These are phyloP conservation scores for Hymenoscyphus occultus DNA, from an alignment of 2,329 filamentous ascomycete species.

Conservation along the genomic window DNA sequence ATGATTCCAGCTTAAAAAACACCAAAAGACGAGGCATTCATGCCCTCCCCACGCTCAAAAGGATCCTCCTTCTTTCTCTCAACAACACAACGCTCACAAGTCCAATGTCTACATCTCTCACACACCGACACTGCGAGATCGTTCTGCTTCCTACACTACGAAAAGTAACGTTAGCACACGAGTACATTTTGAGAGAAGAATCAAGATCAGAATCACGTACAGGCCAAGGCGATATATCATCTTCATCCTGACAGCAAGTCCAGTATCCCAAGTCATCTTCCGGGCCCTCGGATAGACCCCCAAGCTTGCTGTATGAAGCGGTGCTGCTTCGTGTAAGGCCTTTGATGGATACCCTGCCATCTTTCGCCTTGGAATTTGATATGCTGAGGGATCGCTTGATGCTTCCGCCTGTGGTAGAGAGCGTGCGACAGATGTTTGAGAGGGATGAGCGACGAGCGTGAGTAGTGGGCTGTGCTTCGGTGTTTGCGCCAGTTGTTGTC, in stretches of 20 bases:
- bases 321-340: neutral
- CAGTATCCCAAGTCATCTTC: neutral
- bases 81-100: constrained; percentile 4
- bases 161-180: neutral
- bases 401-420: neutral
- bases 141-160: constrained; percentile 11
- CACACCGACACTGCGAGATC: neutral
- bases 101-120: constrained; percentile 10
- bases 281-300: neutral
- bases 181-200: neutral
- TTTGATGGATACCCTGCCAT: neutral
- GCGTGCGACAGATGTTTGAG: neutral
- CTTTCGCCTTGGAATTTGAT: neutral
- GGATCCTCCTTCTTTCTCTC: neutral
- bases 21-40: neutral
- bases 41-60: neutral
- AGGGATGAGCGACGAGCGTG: neutral
- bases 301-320: neutral
- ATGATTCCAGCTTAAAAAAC: neutral
- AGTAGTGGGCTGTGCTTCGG: neutral
- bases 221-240: neutral
- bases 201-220: neutral
- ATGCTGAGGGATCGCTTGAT: neutral
- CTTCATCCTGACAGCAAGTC: constrained; percentile 2
- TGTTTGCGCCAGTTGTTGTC: neutral